Evolutionary conservation across 2,329 filamentous ascomycete genomes (phyloP).

Genomic region (Aspergillus tanneri): DNA sequence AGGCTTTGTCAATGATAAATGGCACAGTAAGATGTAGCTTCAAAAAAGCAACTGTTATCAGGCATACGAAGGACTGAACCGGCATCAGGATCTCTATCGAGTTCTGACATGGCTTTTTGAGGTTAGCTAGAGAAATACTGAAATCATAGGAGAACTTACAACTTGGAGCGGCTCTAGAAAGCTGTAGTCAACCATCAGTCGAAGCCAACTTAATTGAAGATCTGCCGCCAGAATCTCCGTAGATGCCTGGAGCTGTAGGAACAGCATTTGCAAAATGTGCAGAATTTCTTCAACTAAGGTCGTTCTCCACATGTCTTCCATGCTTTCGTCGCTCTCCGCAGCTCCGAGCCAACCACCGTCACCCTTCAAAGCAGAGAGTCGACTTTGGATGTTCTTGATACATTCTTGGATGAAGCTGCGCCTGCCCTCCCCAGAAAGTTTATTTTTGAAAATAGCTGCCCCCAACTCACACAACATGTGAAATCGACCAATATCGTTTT

Average conservation of each 20-base stretch:
- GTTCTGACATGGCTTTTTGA: conserved; percentile 38
- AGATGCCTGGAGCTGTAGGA: conserved; percentile 65
- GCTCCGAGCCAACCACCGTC: conserved; percentile 48
- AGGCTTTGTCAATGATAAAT: conserved; percentile 43
- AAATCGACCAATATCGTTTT: conserved; percentile 13
- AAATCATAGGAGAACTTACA: conserved; percentile 43
- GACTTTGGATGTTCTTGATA: conserved; percentile 36
- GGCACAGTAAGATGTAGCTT: conserved; percentile 64
- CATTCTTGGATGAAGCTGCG: conserved; percentile 32
- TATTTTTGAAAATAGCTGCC: conserved; percentile 30
- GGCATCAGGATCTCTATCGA: conserved; percentile 49
- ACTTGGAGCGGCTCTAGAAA: conserved; percentile 68
- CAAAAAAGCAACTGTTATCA: conserved; percentile 70
- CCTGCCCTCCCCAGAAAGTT: conserved; percentile 26
- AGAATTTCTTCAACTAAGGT: conserved; percentile 68
- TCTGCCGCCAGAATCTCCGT: conserved; percentile 58
- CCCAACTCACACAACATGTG: conserved; percentile 30
- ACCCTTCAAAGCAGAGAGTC: conserved; percentile 34
- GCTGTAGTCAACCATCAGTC: conserved; percentile 63
- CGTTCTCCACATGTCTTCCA: conserved; percentile 62
- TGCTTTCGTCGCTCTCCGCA: conserved; percentile 53
- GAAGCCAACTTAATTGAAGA: conserved; percentile 69
- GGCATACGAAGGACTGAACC: conserved; percentile 67
- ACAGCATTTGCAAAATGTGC: conserved; percentile 71
- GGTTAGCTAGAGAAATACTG: conserved; percentile 17